These are phyloP conservation scores for Psilocybe mexicana DNA, from an alignment of 1,284 basidiomycete species.

Conservation along the genomic window DNA sequence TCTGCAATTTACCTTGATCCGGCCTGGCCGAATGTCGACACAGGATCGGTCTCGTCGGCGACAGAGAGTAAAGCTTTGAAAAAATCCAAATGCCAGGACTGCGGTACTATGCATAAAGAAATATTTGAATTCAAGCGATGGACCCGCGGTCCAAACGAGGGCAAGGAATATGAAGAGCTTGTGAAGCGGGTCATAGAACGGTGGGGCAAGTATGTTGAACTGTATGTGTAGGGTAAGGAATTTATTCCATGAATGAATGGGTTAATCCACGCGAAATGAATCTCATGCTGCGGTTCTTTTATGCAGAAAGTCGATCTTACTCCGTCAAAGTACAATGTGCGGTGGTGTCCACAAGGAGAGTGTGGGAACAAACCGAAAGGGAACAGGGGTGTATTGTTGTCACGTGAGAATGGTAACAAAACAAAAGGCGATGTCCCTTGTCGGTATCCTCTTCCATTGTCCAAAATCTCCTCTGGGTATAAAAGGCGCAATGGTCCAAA, in stretches of 20 bases:
- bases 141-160: conserved; percentile 48
- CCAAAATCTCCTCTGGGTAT: neutral
- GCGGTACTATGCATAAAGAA: conserved; percentile 66
- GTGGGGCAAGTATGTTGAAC: conserved; percentile 66
- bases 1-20: conserved; percentile 60
- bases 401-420: conserved; percentile 5
- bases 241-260: neutral
- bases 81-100: conserved; percentile 40
- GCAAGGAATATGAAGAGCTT: conserved; percentile 70
- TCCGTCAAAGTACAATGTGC: too few species aligned
- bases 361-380: neutral
- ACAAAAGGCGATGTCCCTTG: neutral
- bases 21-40: conserved; percentile 38
- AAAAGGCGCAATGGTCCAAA: neutral
- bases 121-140: conserved; percentile 71
- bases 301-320: too few species aligned
- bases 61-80: conserved; percentile 16
- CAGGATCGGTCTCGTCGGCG: conserved; percentile 6
- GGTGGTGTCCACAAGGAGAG: neutral
- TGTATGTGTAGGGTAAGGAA: conserved; percentile 34
- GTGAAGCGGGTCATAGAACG: conserved; percentile 74
- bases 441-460: neutral
- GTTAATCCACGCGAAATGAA: neutral
- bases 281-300: too few species aligned
- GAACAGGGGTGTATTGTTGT: conserved; percentile 1